Base-by-base conservation (phyloP, 331 rosid genomes). In the Stylosanthes scabra region DNA sequence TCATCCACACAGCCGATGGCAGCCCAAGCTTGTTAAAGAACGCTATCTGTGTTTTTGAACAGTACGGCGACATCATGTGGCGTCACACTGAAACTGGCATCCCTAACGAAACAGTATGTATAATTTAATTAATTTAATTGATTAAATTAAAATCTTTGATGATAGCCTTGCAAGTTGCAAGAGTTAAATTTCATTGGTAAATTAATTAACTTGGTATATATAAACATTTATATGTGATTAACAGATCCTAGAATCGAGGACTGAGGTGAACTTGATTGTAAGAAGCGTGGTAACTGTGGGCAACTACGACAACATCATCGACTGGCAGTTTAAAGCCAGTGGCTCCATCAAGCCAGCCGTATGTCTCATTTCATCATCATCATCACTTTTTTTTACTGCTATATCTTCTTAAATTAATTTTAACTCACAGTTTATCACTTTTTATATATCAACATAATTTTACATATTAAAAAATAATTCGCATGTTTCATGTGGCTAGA, bases 11-110 rank as follows among this genome's bases (percentile, higher is more conserved):
- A 0, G 58, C 54, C 1, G 65, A 66, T 7, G 86, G 83, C 6
- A 9, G 15, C 3, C 81, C 83, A 2, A 0, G 49, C 6, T 70
- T 41, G 3, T 72, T 80, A 28, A 0, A 76, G 1, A 83, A 88
- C 3, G 86, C 96, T 0, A 12, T 91, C 8, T 89, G 96, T 49
- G 65, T 91, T 5, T 91, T 89, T 27, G 97, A 91, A 71, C 75
- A 74, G 25, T 72, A 83, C n/a, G 86, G 85, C 2, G 74, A 57
- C 7, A 28, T 83, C 66, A 15, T 76, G 65, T 78, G 83, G 83
- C 87, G 82, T 47, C 87, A 83, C 86, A 74, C 78, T 0, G 82
- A 82, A 44, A 11, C 59, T 0, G 81, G 68, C 16, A 78, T 82
- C 54, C 83, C 83, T 8, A 7, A 50, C 44, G 39, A 20, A 20